Evolutionary conservation across 257 asterid genomes (phyloP), one percentile per base, ranked within the genome.

Genomic region (Nicotiana undulata): DNA sequence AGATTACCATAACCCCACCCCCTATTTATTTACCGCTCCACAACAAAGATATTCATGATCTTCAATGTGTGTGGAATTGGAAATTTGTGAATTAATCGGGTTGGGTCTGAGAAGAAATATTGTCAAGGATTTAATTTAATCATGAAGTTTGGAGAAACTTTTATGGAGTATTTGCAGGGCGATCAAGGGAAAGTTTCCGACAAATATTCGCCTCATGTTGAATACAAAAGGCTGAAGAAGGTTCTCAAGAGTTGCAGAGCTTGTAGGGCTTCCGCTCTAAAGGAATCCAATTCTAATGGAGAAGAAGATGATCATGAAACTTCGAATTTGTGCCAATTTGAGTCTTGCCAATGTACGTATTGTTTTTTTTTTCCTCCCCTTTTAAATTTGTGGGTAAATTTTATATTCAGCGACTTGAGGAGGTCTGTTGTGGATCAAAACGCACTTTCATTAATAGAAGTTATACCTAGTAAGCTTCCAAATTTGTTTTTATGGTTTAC

Each of bases 101-200:
- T 46, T 51, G 53, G 59, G 31, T 63, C 56, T 61, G 26, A 46
- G 85, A 75, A 22, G 56, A 49, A 78, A 37, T 37, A 37, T 37
- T 37, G 46, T 37, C 7, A 8, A 7, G 46, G 10, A 37, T 37
- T 59, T 32, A 85, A 12, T n/a, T 49, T n/a, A 49, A 24, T 24
- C 3, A 93, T 93, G 98, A 94, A 94, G 86, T 94, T 94, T 81
- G 98, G 98, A 82, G 96, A 91, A 82, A 88, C 92, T 18, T 94
- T 91, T 66, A 84, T 85, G 13, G 97, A 90, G 85, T 94, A 86
- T 86, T 51, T 90, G 22, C 89, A 92, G 81, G 86, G 93, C 81
- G 90, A 88, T 79, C 97, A 89, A 87, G 85, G 90, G 46, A 37
- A 37, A 37, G 11, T 7, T 51, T 85, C 84, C 46, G 70, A 90